Evolutionary conservation across 1,284 basidiomycete species (phyloP), one percentile per base, ranked within the genome.

Genomic region (Vanrija humicola): DNA sequence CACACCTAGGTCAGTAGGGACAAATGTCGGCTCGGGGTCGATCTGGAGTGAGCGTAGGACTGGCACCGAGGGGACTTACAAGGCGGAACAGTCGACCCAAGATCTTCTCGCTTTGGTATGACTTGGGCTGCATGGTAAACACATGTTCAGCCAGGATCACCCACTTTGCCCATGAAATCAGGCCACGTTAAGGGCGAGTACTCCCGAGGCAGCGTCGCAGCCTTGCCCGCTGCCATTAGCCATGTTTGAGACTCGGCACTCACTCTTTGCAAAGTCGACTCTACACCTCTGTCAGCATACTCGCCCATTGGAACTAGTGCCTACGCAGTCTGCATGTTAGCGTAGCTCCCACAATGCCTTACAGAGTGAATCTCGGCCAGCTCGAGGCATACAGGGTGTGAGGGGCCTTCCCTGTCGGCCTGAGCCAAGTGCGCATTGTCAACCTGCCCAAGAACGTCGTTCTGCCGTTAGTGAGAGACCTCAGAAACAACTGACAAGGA

Each of bases 251-350:
- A 6, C 1, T 8, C 6, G 5, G 21, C 16, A 34, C 69, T 59
- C 25, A 73, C 72, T 76, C 58, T 77, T 77, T n/a, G 76, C 72
- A 54, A 76, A 77, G 56, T 77, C 76, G 23, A 77, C 76, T 12
- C 58, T 61, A 43, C 34, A 38, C 7, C 53, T 21, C 23, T 26
- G 55, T 48, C 48, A 59, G 18, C 50, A 38, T 28, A 48, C 19
- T 18, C 42, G 15, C 45, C 38, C 55, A 23, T 50, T 2, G 18
- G 3, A 0, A 40, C 9, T 15, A 48, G 34, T 34, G 59, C 63
- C 47, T 51, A 72, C 68, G 70, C 70, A 26, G 65, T 71, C 69
- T 72, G 54, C 7, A 23, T 34, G 58, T 66, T 55, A 69, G 66
- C 51, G 7, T 7, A 15, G 12, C 15, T 34, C 18, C 16, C 8